Base-by-base conservation (phyloP, 768 basidiomycete genomes). In the Leccinum ochraceum region DNA sequence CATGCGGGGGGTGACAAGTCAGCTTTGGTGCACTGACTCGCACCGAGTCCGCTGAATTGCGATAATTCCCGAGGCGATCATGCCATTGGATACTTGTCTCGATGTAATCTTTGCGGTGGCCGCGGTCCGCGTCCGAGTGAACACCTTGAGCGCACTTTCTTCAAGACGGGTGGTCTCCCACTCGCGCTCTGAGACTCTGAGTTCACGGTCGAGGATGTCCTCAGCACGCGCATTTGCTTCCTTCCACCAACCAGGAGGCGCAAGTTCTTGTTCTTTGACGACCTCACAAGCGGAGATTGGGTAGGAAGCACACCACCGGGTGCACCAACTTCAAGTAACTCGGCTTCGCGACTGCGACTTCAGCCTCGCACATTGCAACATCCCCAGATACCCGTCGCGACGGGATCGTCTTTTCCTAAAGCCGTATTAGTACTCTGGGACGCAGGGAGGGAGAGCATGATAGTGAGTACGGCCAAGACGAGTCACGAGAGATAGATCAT, bases 331-430 rank as follows among this genome's bases (percentile, higher is more conserved):
- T 24, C 24, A 37, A 94, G 84, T 44, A 94, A 75, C 66, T 94
- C 92, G 32, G 92, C 92, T 69, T 94, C 92, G 44, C 92, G 90
- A 62, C 90, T 28, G 92, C 92, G 48, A 94, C 92, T 66, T 94
- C 92, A 0, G 90, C 89, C 73, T 94, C 92, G 58, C 92, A 91
- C 64, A 83, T 75, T 53, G 92, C 92, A 59, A 94, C 88, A 46
- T 86, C 83, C 85, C 78, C 86, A 83, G 37, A 92, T 81, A n/a
- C 89, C 87, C 10, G 80, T 77, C 5, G 80, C 58, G 10, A 56
- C 71, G 14, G 81, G 69, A 2, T 78, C 78, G 0, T 78, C 73
- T 24, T 77, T 73, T 44, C 73, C 76, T 16, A 60, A 62, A 4
- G 59, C 56, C 1, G 78, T 34, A 0, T 71, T 63, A n/a, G 76